Evolutionary conservation across 2,329 filamentous ascomycete genomes (phyloP), one percentile per base, ranked within the genome.

Genomic region (Fusarium longipes): DNA sequence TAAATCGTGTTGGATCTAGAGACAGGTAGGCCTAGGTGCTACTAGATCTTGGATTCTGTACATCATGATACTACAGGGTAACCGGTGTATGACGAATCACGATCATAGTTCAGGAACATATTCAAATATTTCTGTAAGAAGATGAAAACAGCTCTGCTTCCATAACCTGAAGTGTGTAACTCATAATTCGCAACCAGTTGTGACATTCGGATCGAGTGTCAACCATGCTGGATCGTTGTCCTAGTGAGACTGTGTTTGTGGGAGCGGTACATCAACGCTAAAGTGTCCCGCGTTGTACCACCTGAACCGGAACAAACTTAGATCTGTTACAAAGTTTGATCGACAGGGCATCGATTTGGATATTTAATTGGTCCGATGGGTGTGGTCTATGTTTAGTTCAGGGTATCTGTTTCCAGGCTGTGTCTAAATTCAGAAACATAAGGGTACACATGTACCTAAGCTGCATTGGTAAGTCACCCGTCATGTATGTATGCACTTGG

Each of bases 401-500:
- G 17, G 38, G 40, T 43, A n/a, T 29, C 29, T n/a, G 20, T 32
- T n/a, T 47, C 18, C 10, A 18, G 17, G 17, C 11, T 25, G 44
- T 36, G 18, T 48, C 45, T 48, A 48, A 36, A 48, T 36, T 25
- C 32, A 25, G 45, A 27, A 36, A 48, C 30, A 48, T 12, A 18
- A 25, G 39, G 14, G 38, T 43, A 8, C 12, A 25, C 10, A 22
- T 14, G 29, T n/a, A 8, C 25, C 20, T 42, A 54, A 42, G 36
- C 27, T 25, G 14, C 10, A 18, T 15, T 18, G 20, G 20, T 30
- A 20, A 29, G 42, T 24, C 29, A 25, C 17, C 30, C 30, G 36
- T 27, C 11, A 12, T 27, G 12, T 43, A 53, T 51, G 40, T 30
- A 56, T 35, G 27, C 62, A 60, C 60, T 54, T 44, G 33, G 32